Conservation (phyloP, 2,329 filamentous ascomycete species). For the Trichoderma cornu-damae region DNA sequence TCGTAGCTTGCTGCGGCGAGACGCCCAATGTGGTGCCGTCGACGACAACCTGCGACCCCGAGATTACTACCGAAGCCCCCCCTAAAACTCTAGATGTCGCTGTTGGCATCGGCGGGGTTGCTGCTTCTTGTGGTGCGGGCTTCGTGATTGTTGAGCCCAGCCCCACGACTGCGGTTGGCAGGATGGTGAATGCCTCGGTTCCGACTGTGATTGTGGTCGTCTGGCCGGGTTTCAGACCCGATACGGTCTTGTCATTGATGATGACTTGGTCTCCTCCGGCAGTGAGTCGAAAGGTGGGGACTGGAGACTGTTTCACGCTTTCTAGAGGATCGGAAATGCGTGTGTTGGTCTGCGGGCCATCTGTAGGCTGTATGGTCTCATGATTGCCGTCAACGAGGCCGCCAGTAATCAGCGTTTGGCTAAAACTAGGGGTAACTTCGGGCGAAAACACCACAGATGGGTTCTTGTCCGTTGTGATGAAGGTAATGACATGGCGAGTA, state of each 20-base stretch:
- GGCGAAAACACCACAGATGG: slow-evolving; percentile 44
- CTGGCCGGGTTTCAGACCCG: slow-evolving; percentile 33
- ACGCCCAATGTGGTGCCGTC: slow-evolving; percentile 42
- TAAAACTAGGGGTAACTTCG: slow-evolving; percentile 38
- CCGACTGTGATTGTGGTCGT: slow-evolving; percentile 41
- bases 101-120: slow-evolving; percentile 29
- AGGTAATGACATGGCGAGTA: slow-evolving; percentile 35
- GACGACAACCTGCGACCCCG: slow-evolving; percentile 38
- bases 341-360: neutral
- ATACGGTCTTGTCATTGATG: slow-evolving; percentile 44
- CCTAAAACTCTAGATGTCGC: slow-evolving; percentile 38
- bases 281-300: slow-evolving; percentile 37
- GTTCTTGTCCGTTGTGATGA: slow-evolving; percentile 52
- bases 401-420: slow-evolving; percentile 20
- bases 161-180: slow-evolving; percentile 43
- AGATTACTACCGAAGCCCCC: slow-evolving; percentile 39
- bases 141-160: slow-evolving; percentile 42
- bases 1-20: slow-evolving; percentile 31
- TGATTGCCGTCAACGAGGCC: slow-evolving; percentile 20
- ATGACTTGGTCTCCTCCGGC: slow-evolving; percentile 43
- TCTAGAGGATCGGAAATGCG: neutral
- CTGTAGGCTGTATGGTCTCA: slow-evolving; percentile 15
- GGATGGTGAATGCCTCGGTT: slow-evolving; percentile 43
- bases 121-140: slow-evolving; percentile 32
- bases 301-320: slow-evolving; percentile 10